Evolutionary conservation across 306 rosid genomes (phyloP).

Genomic region (Fragaria nilgerrensis): DNA sequence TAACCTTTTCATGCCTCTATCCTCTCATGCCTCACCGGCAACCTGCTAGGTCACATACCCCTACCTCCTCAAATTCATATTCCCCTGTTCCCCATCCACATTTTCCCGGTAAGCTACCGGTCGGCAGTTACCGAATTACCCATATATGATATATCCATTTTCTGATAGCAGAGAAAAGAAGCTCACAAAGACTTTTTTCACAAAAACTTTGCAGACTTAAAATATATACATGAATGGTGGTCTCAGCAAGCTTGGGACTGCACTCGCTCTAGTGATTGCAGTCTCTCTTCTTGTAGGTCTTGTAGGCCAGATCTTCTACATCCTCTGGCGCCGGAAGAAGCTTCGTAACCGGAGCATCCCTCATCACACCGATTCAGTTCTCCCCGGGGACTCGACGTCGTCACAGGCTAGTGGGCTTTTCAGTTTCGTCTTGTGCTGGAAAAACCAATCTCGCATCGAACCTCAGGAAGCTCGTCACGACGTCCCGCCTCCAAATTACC

Average conservation of each 20-base stretch:
- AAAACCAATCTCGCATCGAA: constrained; percentile 34
- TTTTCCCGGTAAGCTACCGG: constrained; percentile 4
- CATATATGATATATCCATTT: background rate
- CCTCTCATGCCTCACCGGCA: constrained; percentile 21
- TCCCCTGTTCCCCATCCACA: background rate
- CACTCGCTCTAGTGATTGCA: constrained; percentile 19
- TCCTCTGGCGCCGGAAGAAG: constrained; percentile 27
- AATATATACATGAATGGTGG: constrained; percentile 22
- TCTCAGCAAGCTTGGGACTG: constrained; percentile 24
- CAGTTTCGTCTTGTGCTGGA: constrained; percentile 30
- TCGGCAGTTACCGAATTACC: constrained; percentile 2
- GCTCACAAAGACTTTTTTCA: background rate
- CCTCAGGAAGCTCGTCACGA: constrained; percentile 12
- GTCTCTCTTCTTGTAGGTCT: constrained; percentile 24
- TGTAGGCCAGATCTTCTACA: constrained; percentile 32
- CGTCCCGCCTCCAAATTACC: background rate
- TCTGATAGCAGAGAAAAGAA: background rate
- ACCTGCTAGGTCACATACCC: constrained; percentile 8
- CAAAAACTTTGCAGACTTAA: background rate
- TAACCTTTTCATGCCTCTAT: background rate
- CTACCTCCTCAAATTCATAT: background rate
- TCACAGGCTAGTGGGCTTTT: constrained; percentile 22
- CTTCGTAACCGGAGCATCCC: background rate
- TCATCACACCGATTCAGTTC: background rate
- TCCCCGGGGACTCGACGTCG: constrained; percentile 5